Base-by-base conservation (phyloP, 2,329 filamentous ascomycete genomes). In the Colletotrichum sp. region DNA sequence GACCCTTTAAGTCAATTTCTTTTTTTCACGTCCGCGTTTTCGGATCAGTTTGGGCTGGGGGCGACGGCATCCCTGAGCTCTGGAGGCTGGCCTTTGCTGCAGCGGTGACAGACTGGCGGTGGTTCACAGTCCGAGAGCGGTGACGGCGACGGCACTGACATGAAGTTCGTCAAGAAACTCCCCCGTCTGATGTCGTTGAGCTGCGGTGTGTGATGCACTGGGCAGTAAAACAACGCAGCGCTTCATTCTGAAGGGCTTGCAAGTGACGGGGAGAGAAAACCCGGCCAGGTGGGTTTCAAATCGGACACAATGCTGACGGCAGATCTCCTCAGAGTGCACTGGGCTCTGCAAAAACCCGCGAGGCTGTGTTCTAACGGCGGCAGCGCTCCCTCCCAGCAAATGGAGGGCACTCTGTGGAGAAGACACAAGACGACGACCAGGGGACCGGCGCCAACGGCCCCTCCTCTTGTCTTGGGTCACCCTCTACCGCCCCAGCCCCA, bases 231-330 rank as follows among this genome's bases (percentile, higher is more conserved):
- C 26, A 72, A 15, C 72, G 30, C 52, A 24, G 28, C 60, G 26
- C n/a, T 52, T 39, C 15, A 36, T 21, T 28, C n/a, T 28, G n/a
- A 72, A 67, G 55, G 21, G 18, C 8, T 36, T 59, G 18, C 10
- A 13, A 57, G 60, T 36, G n/a, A 57, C 15, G 36, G 62, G 60
- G 21, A 34, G 32, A 60, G 36, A 71, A 36, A 36, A 18, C 24
- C 32, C 55, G 32, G n/a, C 32, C 64, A 59, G 26, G 24, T 21
- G 21, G 70, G 70, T 73, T 73, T 73, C 73, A 73, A 21, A 68
- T 60, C 70, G 64, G 73, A 76, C 63, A 73, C 73, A 68, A 60
- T 44, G 34, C n/a, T 57, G n/a, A 72, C 72, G 44, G 52, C 72
- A 72, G 72, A 68, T 64, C 18, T 21, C 49, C 49, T 72, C 34